Evolutionary conservation across 306 rosid genomes (phyloP).

Genomic region (Begonia peltatifolia): DNA sequence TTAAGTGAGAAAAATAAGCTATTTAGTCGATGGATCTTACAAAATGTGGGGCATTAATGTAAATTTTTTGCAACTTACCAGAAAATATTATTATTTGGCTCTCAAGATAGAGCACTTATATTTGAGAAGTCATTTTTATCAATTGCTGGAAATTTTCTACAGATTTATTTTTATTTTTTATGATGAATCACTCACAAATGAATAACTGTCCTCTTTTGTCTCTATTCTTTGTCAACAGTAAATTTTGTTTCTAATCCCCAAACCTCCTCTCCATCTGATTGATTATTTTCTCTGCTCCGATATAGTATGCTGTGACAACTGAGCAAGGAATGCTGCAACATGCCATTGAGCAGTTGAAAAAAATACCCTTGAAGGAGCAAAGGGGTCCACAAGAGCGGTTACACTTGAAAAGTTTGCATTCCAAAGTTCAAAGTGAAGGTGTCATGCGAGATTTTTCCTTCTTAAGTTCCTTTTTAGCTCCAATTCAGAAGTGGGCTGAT

Average conservation of each 20-base stretch:
- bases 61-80: too few species aligned
- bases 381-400: slow-evolving; percentile 86
- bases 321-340: slow-evolving; percentile 70
- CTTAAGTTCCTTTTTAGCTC: slow-evolving; percentile 71
- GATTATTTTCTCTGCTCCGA: slow-evolving; percentile 11
- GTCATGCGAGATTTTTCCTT: slow-evolving; percentile 54
- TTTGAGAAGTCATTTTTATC: too few species aligned
- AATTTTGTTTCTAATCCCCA: not conserved
- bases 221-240: not conserved
- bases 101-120: too few species aligned
- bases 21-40: too few species aligned
- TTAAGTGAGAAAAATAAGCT: too few species aligned
- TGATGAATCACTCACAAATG: too few species aligned
- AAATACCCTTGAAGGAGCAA: slow-evolving; percentile 89
- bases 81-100: too few species aligned
- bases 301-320: slow-evolving; percentile 75
- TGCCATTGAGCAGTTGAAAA: slow-evolving; percentile 85
- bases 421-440: slow-evolving; percentile 41
- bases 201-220: too few species aligned
- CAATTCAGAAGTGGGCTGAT: slow-evolving; percentile 78
- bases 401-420: slow-evolving; percentile 66
- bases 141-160: too few species aligned
- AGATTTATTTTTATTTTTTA: too few species aligned
- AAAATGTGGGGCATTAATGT: too few species aligned
- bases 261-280: not conserved